phyloP scores from a whole-genome alignment of 78 protist species.

The Chrysochromulina parva region DNA sequence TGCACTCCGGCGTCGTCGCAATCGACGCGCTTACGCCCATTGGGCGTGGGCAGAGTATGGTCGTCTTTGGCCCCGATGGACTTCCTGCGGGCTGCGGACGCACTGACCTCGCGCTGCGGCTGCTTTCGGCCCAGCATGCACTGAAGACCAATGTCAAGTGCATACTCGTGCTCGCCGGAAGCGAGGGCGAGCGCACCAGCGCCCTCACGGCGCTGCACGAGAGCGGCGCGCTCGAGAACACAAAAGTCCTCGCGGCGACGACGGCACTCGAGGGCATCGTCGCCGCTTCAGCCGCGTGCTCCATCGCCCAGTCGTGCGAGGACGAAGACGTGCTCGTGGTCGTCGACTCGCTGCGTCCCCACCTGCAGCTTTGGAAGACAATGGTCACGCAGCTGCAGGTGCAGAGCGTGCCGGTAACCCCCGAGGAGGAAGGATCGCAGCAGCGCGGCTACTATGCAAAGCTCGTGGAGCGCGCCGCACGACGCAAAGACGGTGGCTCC shows the following conservation, averaged over 20 bases:
- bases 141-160: too few relatives aligned
- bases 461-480: neutral
- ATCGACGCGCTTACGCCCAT: neutral
- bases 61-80: neutral
- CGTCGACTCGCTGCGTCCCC: neutral
- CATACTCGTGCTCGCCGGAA: too few relatives aligned
- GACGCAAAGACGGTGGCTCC: neutral
- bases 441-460: neutral
- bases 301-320: neutral
- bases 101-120: too few relatives aligned
- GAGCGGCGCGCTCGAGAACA: too few relatives aligned
- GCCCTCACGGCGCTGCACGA: too few relatives aligned
- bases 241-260: too few relatives aligned
- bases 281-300: neutral
- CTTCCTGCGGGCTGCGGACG: too few relatives aligned
- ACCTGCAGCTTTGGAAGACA: neutral
- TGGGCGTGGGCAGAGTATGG: neutral
- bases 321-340: slow-evolving; percentile 6
- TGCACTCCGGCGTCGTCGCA: slow-evolving; percentile 13
- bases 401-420: neutral
- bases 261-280: neutral
- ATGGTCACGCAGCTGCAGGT: neutral
- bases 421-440: neutral
- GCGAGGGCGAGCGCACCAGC: too few relatives aligned
- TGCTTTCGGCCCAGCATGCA: too few relatives aligned